phyloP scores from a whole-genome alignment of 2,329 filamentous ascomycete genomes.

The Zymoseptoria ardabiliae region DNA sequence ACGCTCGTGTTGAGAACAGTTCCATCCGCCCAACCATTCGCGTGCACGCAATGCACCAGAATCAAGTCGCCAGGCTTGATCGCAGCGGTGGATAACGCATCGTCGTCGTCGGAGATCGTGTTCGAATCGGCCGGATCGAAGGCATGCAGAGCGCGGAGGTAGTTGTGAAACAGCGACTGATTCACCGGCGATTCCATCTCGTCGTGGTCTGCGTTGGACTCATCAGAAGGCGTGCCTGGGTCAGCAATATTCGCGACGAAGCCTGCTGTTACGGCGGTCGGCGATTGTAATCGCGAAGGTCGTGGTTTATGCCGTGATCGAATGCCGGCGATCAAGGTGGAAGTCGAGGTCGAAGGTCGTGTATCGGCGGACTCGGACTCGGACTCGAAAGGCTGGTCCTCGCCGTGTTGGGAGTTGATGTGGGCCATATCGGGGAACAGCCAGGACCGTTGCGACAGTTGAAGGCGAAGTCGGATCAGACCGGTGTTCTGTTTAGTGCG shows the following conservation, averaged over 20 bases:
- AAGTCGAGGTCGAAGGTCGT: not conserved
- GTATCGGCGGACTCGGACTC: not conserved
- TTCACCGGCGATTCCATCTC: constrained; percentile 2
- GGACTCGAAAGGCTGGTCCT: not conserved
- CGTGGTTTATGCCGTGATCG: not conserved
- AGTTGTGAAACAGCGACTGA: constrained; percentile 77
- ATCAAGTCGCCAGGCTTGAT: constrained; percentile 88
- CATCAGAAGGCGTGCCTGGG: constrained; percentile 14
- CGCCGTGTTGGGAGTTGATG: not conserved
- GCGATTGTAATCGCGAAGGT: not conserved
- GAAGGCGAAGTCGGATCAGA: not conserved
- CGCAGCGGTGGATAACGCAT: constrained; percentile 63
- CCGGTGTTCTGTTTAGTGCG: not conserved
- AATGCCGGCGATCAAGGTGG: not conserved
- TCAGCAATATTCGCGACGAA: constrained; percentile 18
- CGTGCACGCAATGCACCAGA: constrained; percentile 91
- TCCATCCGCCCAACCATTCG: constrained; percentile 97
- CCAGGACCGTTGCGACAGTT: not conserved
- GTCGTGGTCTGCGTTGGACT: constrained; percentile 5
- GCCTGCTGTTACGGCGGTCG: constrained; percentile 11
- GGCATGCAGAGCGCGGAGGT: constrained; percentile 86
- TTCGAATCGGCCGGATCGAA: constrained; percentile 65
- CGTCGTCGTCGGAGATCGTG: constrained; percentile 64
- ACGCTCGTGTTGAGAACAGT: constrained; percentile 79
- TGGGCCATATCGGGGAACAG: not conserved